Evolutionary conservation across 2,329 filamentous ascomycete genomes (phyloP), one percentile per base, ranked within the genome.

Genomic region (Cryphonectria nitschkei): DNA sequence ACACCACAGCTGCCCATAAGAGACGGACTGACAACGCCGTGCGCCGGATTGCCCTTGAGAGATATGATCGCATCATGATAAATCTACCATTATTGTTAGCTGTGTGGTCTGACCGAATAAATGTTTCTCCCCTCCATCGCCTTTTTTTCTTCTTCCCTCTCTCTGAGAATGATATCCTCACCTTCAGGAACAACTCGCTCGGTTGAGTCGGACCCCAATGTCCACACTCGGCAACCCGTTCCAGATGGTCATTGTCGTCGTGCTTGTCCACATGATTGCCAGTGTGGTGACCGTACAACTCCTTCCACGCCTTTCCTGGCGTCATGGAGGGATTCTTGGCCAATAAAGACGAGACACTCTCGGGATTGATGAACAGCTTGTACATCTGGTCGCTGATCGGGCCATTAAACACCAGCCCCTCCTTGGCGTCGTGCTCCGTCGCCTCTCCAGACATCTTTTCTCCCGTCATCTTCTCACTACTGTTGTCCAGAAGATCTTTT

Each of bases 101-200:
- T 67, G 39, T 41, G 14, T 43, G 14, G 13, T 29, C n/a, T 29
- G 39, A 32, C 5, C 26, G 22, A n/a, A 6, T 56, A 3, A 9
- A 32, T 19, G 13, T 11, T 19, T 50, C 22, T 8, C 46, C 46
- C 8, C 37, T 11, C 11, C 9, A 2, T n/a, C 16, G 5, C 22
- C 22, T 11, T 50, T 7, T n/a, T 11, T 8, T n/a, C 46, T 50
- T n/a, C 3, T 3, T 37, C 37, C 11, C 6, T 37, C 8, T 39
- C 37, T 39, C 9, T 9, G 37, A 39, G 22, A 50, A n/a, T 1
- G 5, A 50, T 37, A 19, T 22, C 75, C 80, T 73, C 73, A 88
- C 88, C 76, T 83, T 84, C 7, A 93, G 79, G 76, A 95, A 95
- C 0, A 94, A 80, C 22, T 89, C 84, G 73, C 90, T 92, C 0